These are phyloP conservation scores for Plasmodium knowlesi DNA, from an alignment of 169 alveolate genomes.

Conservation along the genomic window DNA sequence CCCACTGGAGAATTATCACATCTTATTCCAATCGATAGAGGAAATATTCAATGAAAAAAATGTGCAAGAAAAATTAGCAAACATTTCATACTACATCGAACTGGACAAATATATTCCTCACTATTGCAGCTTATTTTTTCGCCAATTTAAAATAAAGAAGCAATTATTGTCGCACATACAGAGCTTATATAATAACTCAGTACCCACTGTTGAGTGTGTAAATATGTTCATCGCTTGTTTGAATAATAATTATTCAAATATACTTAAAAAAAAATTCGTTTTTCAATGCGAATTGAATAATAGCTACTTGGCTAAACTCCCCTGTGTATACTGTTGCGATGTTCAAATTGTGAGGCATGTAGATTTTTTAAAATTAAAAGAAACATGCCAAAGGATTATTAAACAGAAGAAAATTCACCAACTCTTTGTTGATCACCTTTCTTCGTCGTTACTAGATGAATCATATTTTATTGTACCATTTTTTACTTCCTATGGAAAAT, in stretches of 20 bases:
- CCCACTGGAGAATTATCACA: constrained; percentile 39
- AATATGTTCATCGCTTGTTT: constrained; percentile 54
- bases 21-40: constrained; percentile 22
- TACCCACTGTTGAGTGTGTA: constrained; percentile 33
- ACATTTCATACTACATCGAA: constrained; percentile 57
- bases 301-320: constrained; percentile 25
- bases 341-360: constrained; percentile 45
- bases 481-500: constrained; percentile 73
- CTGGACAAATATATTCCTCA: constrained; percentile 25
- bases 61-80: constrained; percentile 6
- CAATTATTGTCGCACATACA: constrained; percentile 30
- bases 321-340: constrained; percentile 62
- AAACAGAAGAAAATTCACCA: constrained; percentile 49
- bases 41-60: constrained; percentile 44
- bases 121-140: constrained; percentile 36
- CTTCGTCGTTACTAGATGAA: constrained; percentile 38
- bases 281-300: constrained; percentile 22
- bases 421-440: constrained; percentile 33
- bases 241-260: constrained; percentile 40
- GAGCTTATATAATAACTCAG: constrained; percentile 9
- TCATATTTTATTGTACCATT: constrained; percentile 65
- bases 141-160: constrained; percentile 41
- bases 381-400: constrained; percentile 60
- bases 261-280: constrained; percentile 57
- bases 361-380: constrained; percentile 67